Evolutionary conservation across 495 filamentous ascomycete genomes (phyloP), one percentile per base, ranked within the genome.

Genomic region (Lineolata rhizophorae): DNA sequence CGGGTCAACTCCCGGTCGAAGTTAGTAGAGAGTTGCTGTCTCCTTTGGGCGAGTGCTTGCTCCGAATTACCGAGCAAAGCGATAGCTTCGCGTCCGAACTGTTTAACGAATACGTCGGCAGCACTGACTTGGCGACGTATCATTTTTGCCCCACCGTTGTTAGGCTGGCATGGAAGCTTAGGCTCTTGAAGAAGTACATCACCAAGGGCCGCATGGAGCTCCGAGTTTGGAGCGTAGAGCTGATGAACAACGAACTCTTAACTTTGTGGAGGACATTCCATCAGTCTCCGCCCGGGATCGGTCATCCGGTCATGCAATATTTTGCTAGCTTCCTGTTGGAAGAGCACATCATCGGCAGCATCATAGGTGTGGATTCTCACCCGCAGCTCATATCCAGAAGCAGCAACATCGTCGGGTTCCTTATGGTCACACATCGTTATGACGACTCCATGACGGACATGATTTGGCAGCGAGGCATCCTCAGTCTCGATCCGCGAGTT

Each of bases 361-460:
- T 97, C 18, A 70, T 95, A 34, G 79, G 87, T 1, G 70, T 84
- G 27, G 83, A 81, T 34, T 92, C 87, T 12, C 87, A 95, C 45
- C 78, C 79, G 4, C 80, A 92, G 43, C 66, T 97, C 35, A 90
- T 91, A 28, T 60, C 56, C 26, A 67, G 79, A 38, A 76, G 77
- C 45, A 61, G 62, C 36, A 92, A 94, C 35, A 76, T 95, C 33
- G 58, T 92, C 25, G 76, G 76, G 0, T 95, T 93, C 37, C 61
- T 95, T 29, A 63, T 81, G n/a, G 77, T 87, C 24, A 91, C 80
- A 0, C 51, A 57, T 20, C 72, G 65, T 3, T 92, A 87, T 46
- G 68, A 65, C 5, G 43, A 65, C n/a, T 42, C 54, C 10, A 73
- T 84, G 39, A 76, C 77, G 2, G 76, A 94, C 41, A 60, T 65